Evolutionary conservation across 2,329 filamentous ascomycete species (phyloP), one percentile per base, ranked within the genome.

Genomic region (Dactylellina parvicollis): DNA sequence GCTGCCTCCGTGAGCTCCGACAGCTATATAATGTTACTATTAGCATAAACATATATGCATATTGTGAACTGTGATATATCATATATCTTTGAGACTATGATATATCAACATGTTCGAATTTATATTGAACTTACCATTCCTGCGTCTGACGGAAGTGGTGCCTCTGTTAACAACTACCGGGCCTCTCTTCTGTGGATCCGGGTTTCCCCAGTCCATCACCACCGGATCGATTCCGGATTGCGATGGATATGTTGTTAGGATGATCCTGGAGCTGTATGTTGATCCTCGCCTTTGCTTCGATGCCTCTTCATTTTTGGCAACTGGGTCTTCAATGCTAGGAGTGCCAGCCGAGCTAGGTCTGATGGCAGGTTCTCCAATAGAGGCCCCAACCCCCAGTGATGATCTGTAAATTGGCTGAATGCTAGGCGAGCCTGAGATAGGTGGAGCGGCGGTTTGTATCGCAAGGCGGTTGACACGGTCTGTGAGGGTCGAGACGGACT

Each of bases 211-310:
- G 77, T 90, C 86, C 85, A 98, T 88, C 20, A 88, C 87, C 56
- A 97, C 83, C n/a, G 94, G 93, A 76, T 96, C 91, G 81, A 98
- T 94, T 75, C 94, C 94, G 76, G 91, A 92, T 82, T 97, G 94
- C 77, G 92, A 92, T 26, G 94, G 94, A 81, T 98, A 97, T 4
- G 93, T 96, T 55, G 89, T 91, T 76, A 91, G 83, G 76, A 89
- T 88, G 78, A 89, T 89, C 77, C 88, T 87, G 46, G 85, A 87
- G 38, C 82, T 52, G 82, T 82, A 49, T 82, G 78, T 16, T 77
- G 78, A 76, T 81, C 84, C 42, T 81, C 75, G 76, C 81, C 80
- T 76, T 81, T 79, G 75, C 30, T 60, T 55, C 8, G 46, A 3
- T 16, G 49, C 59, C n/a, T 2, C 10, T 40, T 61, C 57, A 44